Conservation (phyloP, 2,329 filamentous ascomycete species). For the Exophiala lecanii-corni region DNA sequence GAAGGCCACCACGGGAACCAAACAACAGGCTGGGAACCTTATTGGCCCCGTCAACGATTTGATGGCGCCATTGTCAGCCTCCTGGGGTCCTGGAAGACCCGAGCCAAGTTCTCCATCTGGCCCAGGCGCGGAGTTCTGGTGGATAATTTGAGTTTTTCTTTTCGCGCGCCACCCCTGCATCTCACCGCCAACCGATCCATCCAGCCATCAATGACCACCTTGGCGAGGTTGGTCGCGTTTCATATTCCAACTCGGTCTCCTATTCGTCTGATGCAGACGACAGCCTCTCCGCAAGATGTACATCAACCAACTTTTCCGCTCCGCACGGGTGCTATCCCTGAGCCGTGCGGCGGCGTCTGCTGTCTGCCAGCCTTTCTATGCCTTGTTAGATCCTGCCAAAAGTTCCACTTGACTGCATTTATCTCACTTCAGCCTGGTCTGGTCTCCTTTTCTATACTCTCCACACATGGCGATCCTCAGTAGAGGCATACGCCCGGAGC, state of each 20-base stretch:
- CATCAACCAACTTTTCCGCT: constrained; percentile 9
- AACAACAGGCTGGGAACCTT: neutral
- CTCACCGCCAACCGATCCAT: constrained; percentile 15
- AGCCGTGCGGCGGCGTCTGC: constrained; percentile 1
- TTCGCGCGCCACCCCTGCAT: constrained; percentile 1
- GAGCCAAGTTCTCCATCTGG: neutral
- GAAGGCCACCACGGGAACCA: neutral
- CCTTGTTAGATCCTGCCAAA: neutral
- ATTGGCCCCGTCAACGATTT: neutral
- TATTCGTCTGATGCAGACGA: constrained; percentile 6
- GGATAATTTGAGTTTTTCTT: neutral
- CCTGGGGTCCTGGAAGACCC: neutral
- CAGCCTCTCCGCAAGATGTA: constrained; percentile 5
- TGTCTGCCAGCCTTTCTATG: constrained; percentile 12
- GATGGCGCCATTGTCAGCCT: neutral
- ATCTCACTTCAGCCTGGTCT: constrained; percentile 12
- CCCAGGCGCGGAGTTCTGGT: neutral
- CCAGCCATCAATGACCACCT: constrained; percentile 13
- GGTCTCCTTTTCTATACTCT: constrained; percentile 14
- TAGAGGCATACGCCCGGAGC: constrained; percentile 3
- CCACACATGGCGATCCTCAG: constrained; percentile 4
- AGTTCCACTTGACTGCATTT: constrained; percentile 3
- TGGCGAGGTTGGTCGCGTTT: constrained; percentile 15
- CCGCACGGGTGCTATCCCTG: neutral
- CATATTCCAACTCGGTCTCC: constrained; percentile 13